These are phyloP conservation scores for Musa balbisiana DNA, from an alignment of 202 grass and related monocot species.

Conservation along the genomic window DNA sequence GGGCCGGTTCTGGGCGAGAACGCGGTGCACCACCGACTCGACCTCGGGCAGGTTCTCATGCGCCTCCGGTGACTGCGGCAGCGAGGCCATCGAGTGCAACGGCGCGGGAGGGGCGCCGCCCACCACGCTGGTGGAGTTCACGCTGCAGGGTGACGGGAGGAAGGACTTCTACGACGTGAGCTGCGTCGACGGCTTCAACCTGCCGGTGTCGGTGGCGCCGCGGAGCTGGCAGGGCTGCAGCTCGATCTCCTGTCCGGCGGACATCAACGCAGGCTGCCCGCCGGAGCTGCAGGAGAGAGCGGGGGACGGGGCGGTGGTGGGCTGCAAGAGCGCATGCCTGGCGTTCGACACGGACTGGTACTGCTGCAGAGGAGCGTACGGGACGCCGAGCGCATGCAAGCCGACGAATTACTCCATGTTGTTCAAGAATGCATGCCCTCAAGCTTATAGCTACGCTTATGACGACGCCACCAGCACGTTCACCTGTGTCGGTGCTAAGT, in stretches of 20 bases:
- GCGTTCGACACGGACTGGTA: slow-evolving; percentile 45
- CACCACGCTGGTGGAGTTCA: slow-evolving; percentile 47
- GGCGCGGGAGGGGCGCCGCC: slow-evolving; percentile 46
- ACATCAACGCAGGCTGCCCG: slow-evolving; percentile 60
- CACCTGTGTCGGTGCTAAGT: slow-evolving; percentile 51
- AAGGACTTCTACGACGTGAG: slow-evolving; percentile 69
- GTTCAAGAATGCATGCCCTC: slow-evolving; percentile 65
- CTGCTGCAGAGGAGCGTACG: slow-evolving; percentile 76
- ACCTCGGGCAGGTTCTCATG: slow-evolving; percentile 45
- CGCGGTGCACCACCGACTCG: slow-evolving; percentile 49
- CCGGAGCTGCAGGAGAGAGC: slow-evolving; percentile 36
- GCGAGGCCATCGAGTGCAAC: slow-evolving; percentile 27
- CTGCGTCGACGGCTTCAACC: slow-evolving; percentile 76
- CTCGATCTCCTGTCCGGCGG: slow-evolving; percentile 27
- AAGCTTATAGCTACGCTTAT: slow-evolving; percentile 80
- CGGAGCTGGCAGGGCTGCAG: slow-evolving; percentile 29
- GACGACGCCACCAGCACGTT: slow-evolving; percentile 71
- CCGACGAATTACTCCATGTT: slow-evolving; percentile 59
- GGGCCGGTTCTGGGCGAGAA: slow-evolving; percentile 75
- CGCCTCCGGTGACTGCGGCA: slow-evolving; percentile 57
- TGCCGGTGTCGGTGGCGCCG: slow-evolving; percentile 49
- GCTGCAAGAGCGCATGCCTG: slow-evolving; percentile 67
- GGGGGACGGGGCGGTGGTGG: slow-evolving; percentile 33
- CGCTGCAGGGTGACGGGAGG: neutral
- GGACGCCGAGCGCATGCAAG: slow-evolving; percentile 37